Conservation (phyloP, 306 rosid genomes). For the Corylus avellana region DNA sequence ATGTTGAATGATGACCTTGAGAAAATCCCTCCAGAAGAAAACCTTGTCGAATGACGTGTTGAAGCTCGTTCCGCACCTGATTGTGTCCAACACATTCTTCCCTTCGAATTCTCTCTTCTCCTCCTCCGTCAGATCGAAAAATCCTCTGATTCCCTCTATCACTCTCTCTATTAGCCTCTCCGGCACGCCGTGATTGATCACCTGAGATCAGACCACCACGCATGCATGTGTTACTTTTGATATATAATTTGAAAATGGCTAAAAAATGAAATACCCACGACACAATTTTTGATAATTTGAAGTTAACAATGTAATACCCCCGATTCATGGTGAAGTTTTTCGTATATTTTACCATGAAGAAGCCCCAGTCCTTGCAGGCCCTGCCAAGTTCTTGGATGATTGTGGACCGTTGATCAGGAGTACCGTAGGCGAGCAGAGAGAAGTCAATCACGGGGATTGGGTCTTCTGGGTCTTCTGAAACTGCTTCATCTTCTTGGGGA, state of each 20-base stretch:
- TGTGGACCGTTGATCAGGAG: slow-evolving; percentile 33
- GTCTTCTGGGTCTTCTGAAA: slow-evolving; percentile 34
- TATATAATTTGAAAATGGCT: too few species aligned
- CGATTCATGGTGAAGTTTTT: too few species aligned
- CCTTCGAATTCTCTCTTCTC: slow-evolving; percentile 56
- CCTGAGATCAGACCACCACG: slow-evolving; percentile 21
- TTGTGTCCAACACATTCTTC: slow-evolving; percentile 46
- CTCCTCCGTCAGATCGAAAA: slow-evolving; percentile 46
- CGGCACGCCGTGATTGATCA: slow-evolving; percentile 55
- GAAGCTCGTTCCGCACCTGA: slow-evolving; percentile 66
- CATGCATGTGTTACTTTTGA: too few species aligned
- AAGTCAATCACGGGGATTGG: slow-evolving; percentile 51
- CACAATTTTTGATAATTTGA: too few species aligned
- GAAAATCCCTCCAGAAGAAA: slow-evolving; percentile 62
- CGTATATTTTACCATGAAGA: slow-evolving; percentile 42
- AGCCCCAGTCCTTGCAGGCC: slow-evolving; percentile 55
- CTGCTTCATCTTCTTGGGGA: slow-evolving; percentile 20
- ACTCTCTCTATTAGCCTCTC: slow-evolving; percentile 40
- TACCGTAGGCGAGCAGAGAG: slow-evolving; percentile 40
- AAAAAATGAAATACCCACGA: too few species aligned
- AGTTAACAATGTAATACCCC: too few species aligned
- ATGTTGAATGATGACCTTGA: slow-evolving; percentile 37
- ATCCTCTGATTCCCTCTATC: slow-evolving; percentile 30
- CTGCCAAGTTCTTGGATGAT: slow-evolving; percentile 31
- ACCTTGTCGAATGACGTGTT: slow-evolving; percentile 39